Base-by-base conservation (phyloP, 2,329 filamentous ascomycete species). In the Scleromitrula shiraiana region DNA sequence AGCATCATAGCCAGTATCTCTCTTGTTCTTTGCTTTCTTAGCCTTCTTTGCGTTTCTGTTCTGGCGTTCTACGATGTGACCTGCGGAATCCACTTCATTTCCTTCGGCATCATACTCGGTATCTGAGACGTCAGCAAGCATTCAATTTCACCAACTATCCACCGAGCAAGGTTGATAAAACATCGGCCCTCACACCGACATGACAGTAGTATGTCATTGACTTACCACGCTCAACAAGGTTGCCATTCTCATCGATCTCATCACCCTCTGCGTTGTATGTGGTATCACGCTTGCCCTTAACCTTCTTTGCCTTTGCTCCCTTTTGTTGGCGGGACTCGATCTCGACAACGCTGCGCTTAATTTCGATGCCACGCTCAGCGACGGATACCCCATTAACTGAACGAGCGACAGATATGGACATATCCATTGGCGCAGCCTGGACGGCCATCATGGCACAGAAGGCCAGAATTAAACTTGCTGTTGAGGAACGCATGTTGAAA, bases 391-490 rank as follows among this genome's bases (percentile, higher is more conserved):
- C n/a, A n/a, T n/a, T n/a, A 23, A 48, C 17, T 24, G 46, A 49
- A 26, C 53, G 45, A 36, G 42, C 42, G 32, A 48, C 40, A 8
- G 35, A 22, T 32, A 50, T 36, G 7, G 45, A 27, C 9, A 33
- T 35, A 29, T 26, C 33, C 12, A 48, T 29, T 38, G 56, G 56
- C 32, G 53, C 53, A 26, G 55, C 54, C 19, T 59, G 55, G 20
- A 57, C 54, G 23, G 58, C 54, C 35, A 56, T 35, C 22, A 52
- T 49, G 48, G 56, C 51, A 41, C 55, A 59, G 37, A 60, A 57
- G 48, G 54, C 53, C 50, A 60, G 32, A 36, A 58, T 55, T 15
- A 59, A 30, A 41, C 55, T 53, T 26, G 53, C 53, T n/a, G 53
- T 57, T 17, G 56, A 56, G 20, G 53, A 50, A 53, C 56, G 56